These are phyloP conservation scores for Pythium graminicola DNA, from an alignment of 352 stramenopile genomes.

Conservation along the genomic window DNA sequence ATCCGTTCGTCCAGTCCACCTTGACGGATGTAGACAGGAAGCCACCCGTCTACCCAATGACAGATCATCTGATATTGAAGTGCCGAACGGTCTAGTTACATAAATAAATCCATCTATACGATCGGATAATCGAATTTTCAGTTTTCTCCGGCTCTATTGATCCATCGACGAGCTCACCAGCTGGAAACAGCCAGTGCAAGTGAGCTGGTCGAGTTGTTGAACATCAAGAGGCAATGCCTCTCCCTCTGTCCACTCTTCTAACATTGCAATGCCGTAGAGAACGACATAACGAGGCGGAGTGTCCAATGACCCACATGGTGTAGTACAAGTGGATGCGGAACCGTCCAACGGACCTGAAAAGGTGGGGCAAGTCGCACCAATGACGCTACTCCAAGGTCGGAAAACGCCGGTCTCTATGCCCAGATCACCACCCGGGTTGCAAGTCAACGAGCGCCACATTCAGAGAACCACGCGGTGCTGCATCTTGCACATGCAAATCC, in stretches of 20 bases:
- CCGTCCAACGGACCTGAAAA: too few species aligned
- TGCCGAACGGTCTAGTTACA: neutral
- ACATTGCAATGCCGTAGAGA: neutral
- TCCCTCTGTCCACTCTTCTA: neutral
- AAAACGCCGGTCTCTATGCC: neutral
- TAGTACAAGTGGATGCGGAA: constrained; percentile 1
- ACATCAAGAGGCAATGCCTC: constrained; percentile 9
- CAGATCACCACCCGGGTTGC: neutral
- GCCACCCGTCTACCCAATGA: too few species aligned
- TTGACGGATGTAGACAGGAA: neutral
- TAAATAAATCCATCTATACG: neutral
- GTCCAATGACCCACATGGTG: constrained; percentile 4
- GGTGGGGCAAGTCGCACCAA: too few species aligned
- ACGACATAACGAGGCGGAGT: neutral
- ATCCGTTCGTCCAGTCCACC: neutral
- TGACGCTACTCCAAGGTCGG: too few species aligned
- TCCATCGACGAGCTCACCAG: neutral
- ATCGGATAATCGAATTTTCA: neutral
- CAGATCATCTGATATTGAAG: too few species aligned
- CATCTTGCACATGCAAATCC: too few species aligned
- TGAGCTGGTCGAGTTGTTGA: neutral
- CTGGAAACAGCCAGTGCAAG: neutral
- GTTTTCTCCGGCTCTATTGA: constrained; percentile 3
- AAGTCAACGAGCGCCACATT: neutral
- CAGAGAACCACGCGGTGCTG: constrained; percentile 1